phyloP scores from a whole-genome alignment of 2,329 filamentous ascomycete genomes.

The Keithomyces neogunnii region DNA sequence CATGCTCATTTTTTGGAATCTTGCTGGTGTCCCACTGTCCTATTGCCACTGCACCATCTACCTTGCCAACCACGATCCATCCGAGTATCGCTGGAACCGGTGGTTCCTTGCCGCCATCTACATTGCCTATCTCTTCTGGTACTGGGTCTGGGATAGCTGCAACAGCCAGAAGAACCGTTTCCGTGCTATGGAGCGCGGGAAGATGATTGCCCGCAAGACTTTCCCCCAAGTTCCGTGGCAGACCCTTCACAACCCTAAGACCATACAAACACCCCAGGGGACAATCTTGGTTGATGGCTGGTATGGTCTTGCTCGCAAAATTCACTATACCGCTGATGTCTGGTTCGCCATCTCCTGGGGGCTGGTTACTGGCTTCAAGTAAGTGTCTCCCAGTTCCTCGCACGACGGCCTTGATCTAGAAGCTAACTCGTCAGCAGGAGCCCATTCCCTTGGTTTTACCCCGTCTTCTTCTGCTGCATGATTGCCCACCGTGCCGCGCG shows the following conservation, averaged over 20 bases:
- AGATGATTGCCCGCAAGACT: constrained; percentile 60
- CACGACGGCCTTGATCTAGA: not conserved
- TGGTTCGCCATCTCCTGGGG: constrained; percentile 44
- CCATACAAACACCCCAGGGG: constrained; percentile 63
- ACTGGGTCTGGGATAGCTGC: constrained; percentile 87
- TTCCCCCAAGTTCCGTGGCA: constrained; percentile 92
- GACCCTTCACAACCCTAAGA: constrained; percentile 70
- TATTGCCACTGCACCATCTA: constrained; percentile 94
- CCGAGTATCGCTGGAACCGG: constrained; percentile 68
- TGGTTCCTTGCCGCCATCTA: constrained; percentile 58
- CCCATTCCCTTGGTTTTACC: constrained; percentile 88
- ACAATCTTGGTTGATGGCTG: constrained; percentile 78
- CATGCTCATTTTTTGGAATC: constrained; percentile 97
- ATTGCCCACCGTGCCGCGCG: constrained; percentile 70
- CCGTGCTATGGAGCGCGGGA: constrained; percentile 70
- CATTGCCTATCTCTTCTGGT: constrained; percentile 67
- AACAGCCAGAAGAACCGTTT: constrained; percentile 94
- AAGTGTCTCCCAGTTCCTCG: constrained; percentile 5
- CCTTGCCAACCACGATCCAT: constrained; percentile 73
- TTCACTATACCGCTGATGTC: constrained; percentile 40
- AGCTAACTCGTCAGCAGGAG: constrained; percentile 30
- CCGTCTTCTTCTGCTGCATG: constrained; percentile 74
- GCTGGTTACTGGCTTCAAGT: constrained; percentile 41
- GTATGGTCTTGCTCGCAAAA: constrained; percentile 66
- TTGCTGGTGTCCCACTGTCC: constrained; percentile 80